Conservation (phyloP, 2,329 filamentous ascomycete species). For the Fusarium lateritium region DNA sequence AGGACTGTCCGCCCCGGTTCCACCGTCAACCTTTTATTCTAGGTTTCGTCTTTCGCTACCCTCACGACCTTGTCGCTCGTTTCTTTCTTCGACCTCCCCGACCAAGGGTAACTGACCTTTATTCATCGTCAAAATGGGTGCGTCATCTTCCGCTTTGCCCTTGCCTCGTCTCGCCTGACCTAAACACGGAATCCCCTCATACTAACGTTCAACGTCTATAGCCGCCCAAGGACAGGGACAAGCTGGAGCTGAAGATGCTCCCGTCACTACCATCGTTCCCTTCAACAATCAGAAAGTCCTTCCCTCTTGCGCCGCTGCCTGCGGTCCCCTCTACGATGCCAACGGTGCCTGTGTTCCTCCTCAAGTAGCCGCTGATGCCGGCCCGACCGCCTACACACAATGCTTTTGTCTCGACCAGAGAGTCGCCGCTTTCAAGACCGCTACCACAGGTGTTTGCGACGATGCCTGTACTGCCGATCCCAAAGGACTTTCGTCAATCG, state of each 20-base stretch:
- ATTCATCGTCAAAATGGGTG: constrained; percentile 57
- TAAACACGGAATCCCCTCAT: constrained; percentile 21
- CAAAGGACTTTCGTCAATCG: constrained; percentile 68
- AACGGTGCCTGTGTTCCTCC: constrained; percentile 79
- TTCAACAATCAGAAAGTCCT: constrained; percentile 63
- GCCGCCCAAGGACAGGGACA: constrained; percentile 25
- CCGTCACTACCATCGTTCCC: constrained; percentile 68
- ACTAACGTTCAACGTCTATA: constrained; percentile 32
- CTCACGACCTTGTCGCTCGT: constrained; percentile 24
- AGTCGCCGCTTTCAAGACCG: constrained; percentile 71
- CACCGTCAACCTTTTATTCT: constrained; percentile 31
- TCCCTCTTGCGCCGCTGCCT: constrained; percentile 73
- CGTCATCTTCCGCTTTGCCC: constrained; percentile 26
- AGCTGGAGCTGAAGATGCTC: constrained; percentile 11
- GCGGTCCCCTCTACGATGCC: constrained; percentile 76
- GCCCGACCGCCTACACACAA: constrained; percentile 68
- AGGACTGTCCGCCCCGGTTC: constrained; percentile 32
- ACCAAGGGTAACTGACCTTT: constrained; percentile 1
- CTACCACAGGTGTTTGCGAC: constrained; percentile 74
- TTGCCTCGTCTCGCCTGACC: constrained; percentile 36
- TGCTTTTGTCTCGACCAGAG: constrained; percentile 81
- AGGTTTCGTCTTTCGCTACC: constrained; percentile 24
- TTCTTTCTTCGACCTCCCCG: constrained; percentile 14
- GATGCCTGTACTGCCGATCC: constrained; percentile 64
- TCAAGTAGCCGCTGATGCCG: constrained; percentile 60